Conservation (phyloP, 169 alveolate genomes). For the Plasmodium inui region DNA sequence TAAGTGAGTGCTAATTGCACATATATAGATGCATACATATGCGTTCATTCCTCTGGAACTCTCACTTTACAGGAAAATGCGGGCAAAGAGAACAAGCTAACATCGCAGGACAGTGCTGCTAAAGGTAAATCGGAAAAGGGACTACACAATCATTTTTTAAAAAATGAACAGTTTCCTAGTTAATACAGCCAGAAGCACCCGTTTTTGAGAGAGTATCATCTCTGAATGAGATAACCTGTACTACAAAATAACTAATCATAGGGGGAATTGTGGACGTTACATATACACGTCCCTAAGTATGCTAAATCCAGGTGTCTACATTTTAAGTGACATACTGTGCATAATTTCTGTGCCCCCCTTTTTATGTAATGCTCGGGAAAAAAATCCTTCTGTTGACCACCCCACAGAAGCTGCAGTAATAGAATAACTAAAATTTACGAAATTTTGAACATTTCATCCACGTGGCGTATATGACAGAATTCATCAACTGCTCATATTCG, state of each 20-base stretch:
- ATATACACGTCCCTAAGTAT: background rate
- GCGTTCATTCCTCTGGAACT: background rate
- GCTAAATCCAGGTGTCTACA: background rate
- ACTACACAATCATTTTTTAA: background rate
- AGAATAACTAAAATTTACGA: background rate
- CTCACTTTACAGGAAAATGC: conserved; percentile 34
- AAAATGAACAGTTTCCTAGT: background rate
- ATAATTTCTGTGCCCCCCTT: background rate
- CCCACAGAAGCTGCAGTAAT: conserved; percentile 31
- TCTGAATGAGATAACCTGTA: background rate
- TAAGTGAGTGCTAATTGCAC: background rate
- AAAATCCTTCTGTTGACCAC: background rate
- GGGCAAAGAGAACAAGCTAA: conserved; percentile 8
- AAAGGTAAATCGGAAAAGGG: conserved; percentile 21
- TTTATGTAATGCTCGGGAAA: background rate
- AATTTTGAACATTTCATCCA: background rate
- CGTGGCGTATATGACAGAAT: background rate
- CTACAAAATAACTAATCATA: background rate
- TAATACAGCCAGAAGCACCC: background rate
- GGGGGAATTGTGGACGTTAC: background rate
- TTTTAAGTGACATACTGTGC: background rate
- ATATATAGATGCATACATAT: background rate
- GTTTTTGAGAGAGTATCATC: background rate
- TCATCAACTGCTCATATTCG: background rate
- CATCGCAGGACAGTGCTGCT: conserved; percentile 23